Conservation (phyloP, 2,329 filamentous ascomycete genomes). For the Cladosporium cucumerinum region DNA sequence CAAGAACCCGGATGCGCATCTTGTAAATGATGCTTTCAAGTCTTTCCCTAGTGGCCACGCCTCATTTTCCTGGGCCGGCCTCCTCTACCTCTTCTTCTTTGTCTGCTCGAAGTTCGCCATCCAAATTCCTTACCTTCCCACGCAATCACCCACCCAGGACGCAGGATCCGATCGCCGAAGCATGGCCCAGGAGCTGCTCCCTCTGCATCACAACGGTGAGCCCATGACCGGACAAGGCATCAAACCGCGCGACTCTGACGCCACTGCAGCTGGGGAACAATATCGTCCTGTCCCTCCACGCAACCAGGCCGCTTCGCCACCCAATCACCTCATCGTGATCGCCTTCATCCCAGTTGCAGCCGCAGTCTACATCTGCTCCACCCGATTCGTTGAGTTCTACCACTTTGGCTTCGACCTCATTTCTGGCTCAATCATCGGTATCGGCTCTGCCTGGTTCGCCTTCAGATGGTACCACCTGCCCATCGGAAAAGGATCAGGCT, state of each 20-base stretch:
- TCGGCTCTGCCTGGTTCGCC: constrained; percentile 65
- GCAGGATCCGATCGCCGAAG: constrained; percentile 6
- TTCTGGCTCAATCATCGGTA: constrained; percentile 77
- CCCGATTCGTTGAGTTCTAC: constrained; percentile 81
- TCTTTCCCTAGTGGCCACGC: constrained; percentile 79
- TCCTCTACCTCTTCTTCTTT: constrained; percentile 84
- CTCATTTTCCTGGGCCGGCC: constrained; percentile 70
- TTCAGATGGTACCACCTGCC: constrained; percentile 87
- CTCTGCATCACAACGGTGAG: constrained; percentile 26
- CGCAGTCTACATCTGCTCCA: constrained; percentile 78
- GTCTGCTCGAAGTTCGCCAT: constrained; percentile 79
- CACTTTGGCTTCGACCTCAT: constrained; percentile 93
- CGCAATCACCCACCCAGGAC: constrained; percentile 37
- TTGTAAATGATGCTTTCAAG: constrained; percentile 77
- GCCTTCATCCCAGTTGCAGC: constrained; percentile 68
- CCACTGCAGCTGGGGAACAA: constrained; percentile 1
- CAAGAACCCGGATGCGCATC: constrained; percentile 56
- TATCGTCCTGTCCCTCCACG: constrained; percentile 39
- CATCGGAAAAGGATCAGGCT: constrained; percentile 73
- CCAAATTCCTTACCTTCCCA: constrained; percentile 65
- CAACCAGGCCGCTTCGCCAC: constrained; percentile 75
- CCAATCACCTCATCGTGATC: constrained; percentile 71
- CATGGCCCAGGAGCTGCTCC: constrained; percentile 26
- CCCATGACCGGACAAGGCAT: not conserved
- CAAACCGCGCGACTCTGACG: constrained; percentile 13